Conservation (phyloP, 305 asterid species). For the Coffea humblotiana region DNA sequence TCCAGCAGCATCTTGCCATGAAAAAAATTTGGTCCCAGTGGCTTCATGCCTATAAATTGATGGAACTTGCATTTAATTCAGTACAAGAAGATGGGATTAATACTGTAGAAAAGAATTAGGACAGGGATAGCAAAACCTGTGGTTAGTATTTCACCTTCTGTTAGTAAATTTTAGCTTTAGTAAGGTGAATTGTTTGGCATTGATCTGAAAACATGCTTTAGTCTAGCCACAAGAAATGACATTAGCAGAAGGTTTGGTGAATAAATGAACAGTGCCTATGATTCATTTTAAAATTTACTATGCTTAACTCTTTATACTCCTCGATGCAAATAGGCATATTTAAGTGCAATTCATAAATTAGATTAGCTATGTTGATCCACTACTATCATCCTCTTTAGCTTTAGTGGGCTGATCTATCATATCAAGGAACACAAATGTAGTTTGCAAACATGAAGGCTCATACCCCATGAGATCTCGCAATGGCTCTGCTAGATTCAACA, state of each 20-base stretch:
- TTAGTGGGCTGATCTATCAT: not conserved
- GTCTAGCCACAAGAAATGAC: not conserved
- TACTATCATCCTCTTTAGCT: not conserved
- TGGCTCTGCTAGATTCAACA: conserved; percentile 49
- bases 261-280: not conserved
- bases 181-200: not conserved
- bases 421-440: not conserved
- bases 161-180: not conserved
- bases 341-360: not conserved
- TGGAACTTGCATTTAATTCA: not conserved
- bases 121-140: not conserved
- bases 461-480: conserved; percentile 64
- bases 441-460: conserved; percentile 2
- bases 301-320: not conserved
- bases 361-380: not conserved
- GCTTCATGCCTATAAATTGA: too few species aligned
- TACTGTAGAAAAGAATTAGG: not conserved
- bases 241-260: not conserved
- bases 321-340: too few species aligned
- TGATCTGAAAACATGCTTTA: not conserved
- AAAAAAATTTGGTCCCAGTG: too few species aligned
- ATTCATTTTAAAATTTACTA: not conserved
- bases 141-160: not conserved
- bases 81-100: not conserved
- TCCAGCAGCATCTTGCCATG: not conserved